Evolutionary conservation across 331 rosid species (phyloP).

Genomic region (Rhamnella rubrinervis): DNA sequence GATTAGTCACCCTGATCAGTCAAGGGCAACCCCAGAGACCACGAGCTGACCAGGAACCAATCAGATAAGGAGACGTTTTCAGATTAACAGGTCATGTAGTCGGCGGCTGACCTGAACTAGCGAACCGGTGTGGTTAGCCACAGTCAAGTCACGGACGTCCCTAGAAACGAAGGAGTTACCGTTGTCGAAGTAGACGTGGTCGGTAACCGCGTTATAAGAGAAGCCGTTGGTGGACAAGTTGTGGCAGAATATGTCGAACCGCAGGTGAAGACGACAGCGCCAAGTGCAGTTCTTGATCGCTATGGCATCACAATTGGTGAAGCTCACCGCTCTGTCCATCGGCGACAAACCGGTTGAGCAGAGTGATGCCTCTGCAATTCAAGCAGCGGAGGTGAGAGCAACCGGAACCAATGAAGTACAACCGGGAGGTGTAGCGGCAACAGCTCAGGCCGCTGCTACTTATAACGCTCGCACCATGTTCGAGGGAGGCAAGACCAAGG

Average conservation of each 20-base stretch:
- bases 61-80: slow-evolving; percentile 64
- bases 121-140: slow-evolving; percentile 26
- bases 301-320: slow-evolving; percentile 60
- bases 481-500: slow-evolving; percentile 28
- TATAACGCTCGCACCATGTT: slow-evolving; percentile 31
- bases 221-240: slow-evolving; percentile 37
- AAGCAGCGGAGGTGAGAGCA: slow-evolving; percentile 50
- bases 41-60: slow-evolving; percentile 27
- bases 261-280: slow-evolving; percentile 23
- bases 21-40: slow-evolving; percentile 32
- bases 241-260: slow-evolving; percentile 55
- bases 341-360: slow-evolving; percentile 46
- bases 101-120: slow-evolving; percentile 43
- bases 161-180: slow-evolving; percentile 37
- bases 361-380: slow-evolving; percentile 45
- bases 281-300: slow-evolving; percentile 24
- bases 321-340: slow-evolving; percentile 31
- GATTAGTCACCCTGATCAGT: slow-evolving; percentile 26
- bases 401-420: slow-evolving; percentile 22
- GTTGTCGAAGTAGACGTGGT: slow-evolving; percentile 32
- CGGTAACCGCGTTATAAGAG: slow-evolving; percentile 38
- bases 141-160: slow-evolving; percentile 23
- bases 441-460: slow-evolving; percentile 49
- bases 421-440: slow-evolving; percentile 40
- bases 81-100: slow-evolving; percentile 64